Evolutionary conservation across 2,329 filamentous ascomycete species (phyloP), one percentile per base, ranked within the genome.

Genomic region (Penicillium sp.): DNA sequence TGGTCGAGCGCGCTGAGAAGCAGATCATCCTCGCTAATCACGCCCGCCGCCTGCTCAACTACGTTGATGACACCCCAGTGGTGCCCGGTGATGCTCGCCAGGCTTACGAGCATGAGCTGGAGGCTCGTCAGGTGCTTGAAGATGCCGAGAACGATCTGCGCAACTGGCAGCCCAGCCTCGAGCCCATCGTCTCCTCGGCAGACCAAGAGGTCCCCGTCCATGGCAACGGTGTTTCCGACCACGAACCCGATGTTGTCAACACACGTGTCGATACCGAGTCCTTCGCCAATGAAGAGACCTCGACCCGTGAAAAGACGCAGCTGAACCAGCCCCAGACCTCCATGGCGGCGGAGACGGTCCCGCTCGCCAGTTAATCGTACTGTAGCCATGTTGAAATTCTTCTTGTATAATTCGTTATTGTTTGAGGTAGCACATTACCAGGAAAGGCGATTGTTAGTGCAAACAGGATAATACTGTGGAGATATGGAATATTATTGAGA

Each of bases 1-100:
- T 91, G 18, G 95, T 99, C 63, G 94, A 99, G 78, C 88, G 92
- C 28, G 91, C 91, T 22, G 94, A 97, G 78, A 97, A 97, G 77
- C 94, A 99, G 71, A 89, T 92, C 64, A 89, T 99, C 54, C 82
- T 99, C 14, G 92, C 94, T 51, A 89, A 89, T 65, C 92, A 97
- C 69, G 92, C 91, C 18, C 88, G 90, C 48, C 86, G 90, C 39
- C 82, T 99, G 31, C 73, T 99, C 50, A 85, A 88, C 62, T 82
- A 95, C 35, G 82, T 99, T 10, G 94, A 99, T 64, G 92, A 96
- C 69, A 87, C 86, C 0, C 90, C 94, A 0, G 84, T 96, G 27
- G 87, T 95, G 0, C 92, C 92, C 1, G 94, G 94, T 43, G 90
- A 96, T 69, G 72, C 79, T 14, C 85, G 87, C 45, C 78, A 81